phyloP scores from a whole-genome alignment of 345 rosid species.

The Eucalyptus curtisii region DNA sequence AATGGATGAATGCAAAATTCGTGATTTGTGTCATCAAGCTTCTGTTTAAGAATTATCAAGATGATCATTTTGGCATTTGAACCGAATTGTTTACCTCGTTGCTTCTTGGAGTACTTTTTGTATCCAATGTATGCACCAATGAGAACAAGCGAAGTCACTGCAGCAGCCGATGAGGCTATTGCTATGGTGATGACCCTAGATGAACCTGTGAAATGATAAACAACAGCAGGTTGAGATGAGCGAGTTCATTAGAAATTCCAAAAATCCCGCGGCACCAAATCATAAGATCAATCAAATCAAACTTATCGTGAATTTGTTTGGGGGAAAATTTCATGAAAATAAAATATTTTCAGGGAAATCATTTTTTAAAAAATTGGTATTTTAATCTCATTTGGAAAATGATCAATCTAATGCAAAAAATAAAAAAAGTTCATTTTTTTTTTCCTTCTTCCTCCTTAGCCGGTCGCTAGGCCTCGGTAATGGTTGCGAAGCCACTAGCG shows the following conservation, averaged over 20 bases:
- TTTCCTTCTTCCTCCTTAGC: too few species aligned
- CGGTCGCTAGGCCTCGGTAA: too few species aligned
- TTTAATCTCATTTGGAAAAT: not conserved
- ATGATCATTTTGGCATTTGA: not conserved
- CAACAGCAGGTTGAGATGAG: not conserved
- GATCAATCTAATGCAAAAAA: too few species aligned
- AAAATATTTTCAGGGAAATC: not conserved
- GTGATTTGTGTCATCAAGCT: not conserved
- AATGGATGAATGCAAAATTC: not conserved
- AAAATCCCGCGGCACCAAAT: not conserved
- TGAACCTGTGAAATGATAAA: not conserved
- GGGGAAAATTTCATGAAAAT: not conserved
- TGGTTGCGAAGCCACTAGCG: too few species aligned
- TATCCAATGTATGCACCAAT: not conserved
- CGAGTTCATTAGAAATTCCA: not conserved
- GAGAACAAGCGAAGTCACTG: not conserved
- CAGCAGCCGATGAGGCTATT: not conserved
- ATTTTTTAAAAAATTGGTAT: not conserved
- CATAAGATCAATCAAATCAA: not conserved
- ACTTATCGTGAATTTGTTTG: not conserved
- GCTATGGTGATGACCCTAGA: not conserved
- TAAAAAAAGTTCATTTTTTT: too few species aligned
- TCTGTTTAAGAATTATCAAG: not conserved
- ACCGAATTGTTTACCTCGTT: not conserved
- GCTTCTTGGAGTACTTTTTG: not conserved